phyloP scores from a whole-genome alignment of 1,284 basidiomycete genomes.

The Boletus semigastroideus region DNA sequence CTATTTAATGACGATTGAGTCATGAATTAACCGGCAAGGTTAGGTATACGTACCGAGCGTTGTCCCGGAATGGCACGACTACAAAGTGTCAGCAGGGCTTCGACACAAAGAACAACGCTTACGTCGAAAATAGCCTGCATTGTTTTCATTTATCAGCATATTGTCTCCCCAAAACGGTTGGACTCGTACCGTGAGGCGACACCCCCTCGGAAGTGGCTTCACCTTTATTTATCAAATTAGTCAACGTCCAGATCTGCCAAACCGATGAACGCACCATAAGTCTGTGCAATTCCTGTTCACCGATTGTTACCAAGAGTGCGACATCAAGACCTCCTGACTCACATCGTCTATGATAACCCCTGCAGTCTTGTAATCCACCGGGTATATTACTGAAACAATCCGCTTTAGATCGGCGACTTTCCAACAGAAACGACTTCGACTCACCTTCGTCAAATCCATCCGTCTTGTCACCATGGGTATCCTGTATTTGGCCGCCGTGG shows the following conservation, averaged over 20 bases:
- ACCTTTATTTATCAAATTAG: slow-evolving; percentile 41
- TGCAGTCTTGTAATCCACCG: slow-evolving; percentile 68
- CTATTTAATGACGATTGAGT: slow-evolving; percentile 31
- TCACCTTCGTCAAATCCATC: slow-evolving; percentile 72
- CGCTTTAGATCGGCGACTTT: not conserved
- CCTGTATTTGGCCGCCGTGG: slow-evolving; percentile 79
- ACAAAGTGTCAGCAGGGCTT: slow-evolving; percentile 1
- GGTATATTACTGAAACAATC: slow-evolving; percentile 56
- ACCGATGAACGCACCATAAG: slow-evolving; percentile 49
- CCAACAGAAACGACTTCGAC: not conserved
- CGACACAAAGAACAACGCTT: slow-evolving; percentile 20
- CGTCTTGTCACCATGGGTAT: slow-evolving; percentile 65
- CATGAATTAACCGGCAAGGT: not conserved
- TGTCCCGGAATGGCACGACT: slow-evolving; percentile 30
- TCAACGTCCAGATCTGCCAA: not conserved
- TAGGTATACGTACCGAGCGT: slow-evolving; percentile 24
- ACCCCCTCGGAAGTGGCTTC: slow-evolving; percentile 55
- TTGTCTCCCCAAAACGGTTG: not conserved
- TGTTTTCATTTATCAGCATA: not conserved
- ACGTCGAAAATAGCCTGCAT: slow-evolving; percentile 71
- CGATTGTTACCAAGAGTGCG: not conserved
- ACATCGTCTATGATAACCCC: slow-evolving; percentile 82
- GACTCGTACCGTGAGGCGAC: slow-evolving; percentile 65
- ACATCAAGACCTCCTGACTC: slow-evolving; percentile 26
- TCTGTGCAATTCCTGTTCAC: slow-evolving; percentile 52